These are phyloP conservation scores for Silene coronaria DNA, from an alignment of 179 eudicot species.

Conservation along the genomic window DNA sequence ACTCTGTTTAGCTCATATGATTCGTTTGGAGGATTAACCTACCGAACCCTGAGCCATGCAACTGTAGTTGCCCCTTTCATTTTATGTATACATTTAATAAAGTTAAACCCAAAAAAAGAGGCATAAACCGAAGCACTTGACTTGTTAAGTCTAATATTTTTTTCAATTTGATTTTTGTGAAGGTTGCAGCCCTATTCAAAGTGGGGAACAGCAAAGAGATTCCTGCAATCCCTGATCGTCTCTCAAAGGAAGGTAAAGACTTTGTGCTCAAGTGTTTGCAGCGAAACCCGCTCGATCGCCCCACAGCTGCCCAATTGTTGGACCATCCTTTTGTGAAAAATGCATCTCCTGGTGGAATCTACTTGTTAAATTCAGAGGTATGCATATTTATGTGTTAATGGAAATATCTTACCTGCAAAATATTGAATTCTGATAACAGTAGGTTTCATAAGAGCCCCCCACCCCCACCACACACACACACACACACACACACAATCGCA, in stretches of 20 bases:
- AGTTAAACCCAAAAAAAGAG: background rate
- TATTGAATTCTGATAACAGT: background rate
- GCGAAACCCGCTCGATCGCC: conserved; percentile 67
- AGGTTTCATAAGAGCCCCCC: too few species aligned
- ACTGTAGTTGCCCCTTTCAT: too few species aligned
- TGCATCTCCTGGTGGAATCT: conserved; percentile 47
- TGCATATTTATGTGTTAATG: background rate
- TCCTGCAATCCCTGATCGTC: conserved; percentile 72
- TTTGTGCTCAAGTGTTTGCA: conserved; percentile 78
- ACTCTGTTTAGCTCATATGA: too few species aligned
- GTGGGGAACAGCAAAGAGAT: conserved; percentile 90
- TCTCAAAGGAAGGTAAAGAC: conserved; percentile 82
- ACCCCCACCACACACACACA: too few species aligned
- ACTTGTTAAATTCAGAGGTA: conserved; percentile 38
- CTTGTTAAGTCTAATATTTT: background rate
- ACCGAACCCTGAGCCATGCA: too few species aligned
- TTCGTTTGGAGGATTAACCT: too few species aligned
- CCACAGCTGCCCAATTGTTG: conserved; percentile 69
- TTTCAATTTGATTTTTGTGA: conserved; percentile 13
- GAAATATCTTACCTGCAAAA: background rate
- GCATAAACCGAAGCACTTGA: background rate
- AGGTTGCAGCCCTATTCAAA: conserved; percentile 93
- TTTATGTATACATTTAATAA: background rate
- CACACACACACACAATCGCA: too few species aligned
- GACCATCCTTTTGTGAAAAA: conserved; percentile 74